Evolutionary conservation across 1,139 yeast genomes (phyloP), one percentile per base, ranked within the genome.

Genomic region (Diutina rugosa): DNA sequence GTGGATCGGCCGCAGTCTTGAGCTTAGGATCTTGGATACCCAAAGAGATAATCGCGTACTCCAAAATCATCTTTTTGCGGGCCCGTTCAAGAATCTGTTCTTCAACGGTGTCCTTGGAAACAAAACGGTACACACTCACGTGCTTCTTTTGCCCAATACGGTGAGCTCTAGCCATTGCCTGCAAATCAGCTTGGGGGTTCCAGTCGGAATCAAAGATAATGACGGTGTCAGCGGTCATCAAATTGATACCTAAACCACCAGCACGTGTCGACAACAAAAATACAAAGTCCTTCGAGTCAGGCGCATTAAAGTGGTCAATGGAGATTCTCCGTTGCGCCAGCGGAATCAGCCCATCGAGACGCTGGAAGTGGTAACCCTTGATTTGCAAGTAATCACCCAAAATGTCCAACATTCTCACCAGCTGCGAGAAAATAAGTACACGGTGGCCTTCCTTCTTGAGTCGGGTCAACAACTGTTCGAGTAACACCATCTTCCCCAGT

Each of bases 81-180:
- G 99, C 99, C 63, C 98, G 82, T 72, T 95, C 99, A 61, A 93
- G 76, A 59, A 93, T 96, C 67, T 93, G 96, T 69, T 93, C 99
- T 69, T 93, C 99, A 21, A 93, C 96, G 0, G 99, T 93, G 65
- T 95, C 99, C 65, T 93, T 93, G 61, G 97, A 87, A 28, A 93
- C 98, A 72, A 95, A 89, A 67, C 99, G 79, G 69, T 95, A 95
- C 26, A 93, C 98, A 81, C 90, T 89, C 54, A 93, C 99, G 71
- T 93, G 99, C 64, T 89, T 90, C 70, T 93, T 93, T 69, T 93
- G 99, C 16, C 99, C 99, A 66, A 93, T 93, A 76, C 99, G 85
- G 72, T 93, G 99, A 3, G 99, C 99, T 72, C 99, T 84, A 0
- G 99, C 99, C 99, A 95, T 95, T 4, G 99, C 99, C 72, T 93